Evolutionary conservation across 148 eudicot genomes (phyloP), one percentile per base, ranked within the genome.

Genomic region (Rhododendron kiyosumense): DNA sequence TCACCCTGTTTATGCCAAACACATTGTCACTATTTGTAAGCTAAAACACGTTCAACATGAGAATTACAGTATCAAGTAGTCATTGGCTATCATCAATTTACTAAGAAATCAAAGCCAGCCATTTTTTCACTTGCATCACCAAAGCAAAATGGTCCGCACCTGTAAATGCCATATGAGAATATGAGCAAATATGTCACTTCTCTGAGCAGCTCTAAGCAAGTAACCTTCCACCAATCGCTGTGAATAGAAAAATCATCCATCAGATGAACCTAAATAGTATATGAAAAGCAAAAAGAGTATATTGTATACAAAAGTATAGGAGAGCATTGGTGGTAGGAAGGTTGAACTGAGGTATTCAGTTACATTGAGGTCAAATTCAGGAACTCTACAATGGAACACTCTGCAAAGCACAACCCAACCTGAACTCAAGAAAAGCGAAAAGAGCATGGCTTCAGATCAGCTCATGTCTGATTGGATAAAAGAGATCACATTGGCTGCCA

Each of bases 101-200:
- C 81, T 46, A 74, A 17, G 83, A 46, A 87, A 79, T 26, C 81
- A 76, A 13, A 57, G 74, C 57, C 24, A 71, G 75, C 57, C 49
- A 54, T 20, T 61, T 85, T 85, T 69, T 63, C 28, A 30, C 10
- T 80, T 49, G 17, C 83, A 85, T 38, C 36, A 26, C 28, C 2
- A 57, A 61, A n/a, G 51, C 38, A 61, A 69, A 81, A 88, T 45
- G 57, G 48, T 85, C 52, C 63, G 85, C 88, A 95, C 98, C 98
- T 97, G 98, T 86, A 97, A 90, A 86, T 94, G 95, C 99, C 99
- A 95, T 90, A 95, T 94, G 83, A 97, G 93, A 82, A 97, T 97
- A 89, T 97, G 98, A 30, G 99, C 95, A 91, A 97, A 94, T 74
- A 96, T 83, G 89, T 94, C 98, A 91, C 96, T 97, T 90, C 99